Conservation (phyloP, 768 basidiomycete genomes). For the Neoboletus subvelutipes region DNA sequence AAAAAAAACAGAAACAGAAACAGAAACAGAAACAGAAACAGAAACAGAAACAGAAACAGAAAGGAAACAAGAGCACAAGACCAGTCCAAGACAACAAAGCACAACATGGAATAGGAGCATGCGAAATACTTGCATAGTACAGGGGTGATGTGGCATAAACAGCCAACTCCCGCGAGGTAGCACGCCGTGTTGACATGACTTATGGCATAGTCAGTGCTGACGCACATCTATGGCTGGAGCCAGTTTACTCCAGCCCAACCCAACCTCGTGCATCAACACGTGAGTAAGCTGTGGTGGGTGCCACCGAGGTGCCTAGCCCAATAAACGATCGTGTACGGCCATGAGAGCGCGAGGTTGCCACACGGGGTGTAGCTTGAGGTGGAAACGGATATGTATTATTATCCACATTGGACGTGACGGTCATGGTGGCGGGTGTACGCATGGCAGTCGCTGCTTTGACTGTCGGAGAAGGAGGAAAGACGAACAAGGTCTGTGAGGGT, state of each 20-base stretch:
- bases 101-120: constrained; percentile 24
- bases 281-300: constrained; percentile 79
- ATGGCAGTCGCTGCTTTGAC: constrained; percentile 46
- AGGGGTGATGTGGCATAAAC: constrained; percentile 16
- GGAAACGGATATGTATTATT: constrained; percentile 52
- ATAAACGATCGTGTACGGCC: constrained; percentile 76
- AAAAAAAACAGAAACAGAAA: too few relatives aligned
- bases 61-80: neutral
- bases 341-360: constrained; percentile 63
- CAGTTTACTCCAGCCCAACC: constrained; percentile 50
- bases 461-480: constrained; percentile 79
- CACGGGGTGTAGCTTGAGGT: constrained; percentile 61
- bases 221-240: constrained; percentile 6
- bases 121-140: constrained; percentile 21
- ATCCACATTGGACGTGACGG: constrained; percentile 62
- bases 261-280: constrained; percentile 85
- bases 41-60: too few relatives aligned
- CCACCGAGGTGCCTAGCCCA: constrained; percentile 61
- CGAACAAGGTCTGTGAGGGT: constrained; percentile 82
- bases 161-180: constrained; percentile 8
- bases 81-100: constrained; percentile 27
- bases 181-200: constrained; percentile 10
- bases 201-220: constrained; percentile 8
- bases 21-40: too few relatives aligned
- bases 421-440: constrained; percentile 77